These are phyloP conservation scores for Apostasia ramifera DNA, from an alignment of 106 monocot species.

Conservation along the genomic window DNA sequence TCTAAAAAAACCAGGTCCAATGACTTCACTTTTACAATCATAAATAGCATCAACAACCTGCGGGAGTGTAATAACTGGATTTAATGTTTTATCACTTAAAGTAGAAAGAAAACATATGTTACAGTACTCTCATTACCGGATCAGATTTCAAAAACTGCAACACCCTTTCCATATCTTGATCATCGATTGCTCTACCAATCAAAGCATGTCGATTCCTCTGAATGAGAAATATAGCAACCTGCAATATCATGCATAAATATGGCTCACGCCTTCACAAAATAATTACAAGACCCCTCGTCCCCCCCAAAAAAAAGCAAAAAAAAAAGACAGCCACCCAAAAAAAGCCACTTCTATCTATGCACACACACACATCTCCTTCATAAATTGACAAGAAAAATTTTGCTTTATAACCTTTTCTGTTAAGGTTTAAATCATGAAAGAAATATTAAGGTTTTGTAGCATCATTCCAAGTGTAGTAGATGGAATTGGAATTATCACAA, in stretches of 20 bases:
- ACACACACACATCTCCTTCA: too few species aligned
- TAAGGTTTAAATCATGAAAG: too few species aligned
- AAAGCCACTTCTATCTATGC: too few species aligned
- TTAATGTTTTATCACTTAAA: not conserved
- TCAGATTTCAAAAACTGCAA: constrained; percentile 89
- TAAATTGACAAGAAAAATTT: too few species aligned
- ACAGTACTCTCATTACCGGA: constrained; percentile 44
- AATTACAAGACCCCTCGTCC: too few species aligned
- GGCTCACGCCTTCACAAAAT: too few species aligned
- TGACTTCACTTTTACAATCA: constrained; percentile 99
- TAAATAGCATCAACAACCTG: constrained; percentile 96
- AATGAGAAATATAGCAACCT: constrained; percentile 99
- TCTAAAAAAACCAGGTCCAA: constrained; percentile 99
- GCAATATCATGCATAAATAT: constrained; percentile 2
- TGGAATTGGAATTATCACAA: too few species aligned
- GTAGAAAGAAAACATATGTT: constrained; percentile 2
- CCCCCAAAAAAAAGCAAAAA: too few species aligned
- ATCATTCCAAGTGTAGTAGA: too few species aligned
- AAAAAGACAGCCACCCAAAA: too few species aligned
- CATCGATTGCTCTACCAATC: constrained; percentile 98
- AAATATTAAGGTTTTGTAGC: too few species aligned
- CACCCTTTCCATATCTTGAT: constrained; percentile 95
- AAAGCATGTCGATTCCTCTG: constrained; percentile 94
- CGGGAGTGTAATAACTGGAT: not conserved
- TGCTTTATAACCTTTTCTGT: too few species aligned